phyloP scores from a whole-genome alignment of 2,329 filamentous ascomycete species.

The Westerdykella ornata region DNA sequence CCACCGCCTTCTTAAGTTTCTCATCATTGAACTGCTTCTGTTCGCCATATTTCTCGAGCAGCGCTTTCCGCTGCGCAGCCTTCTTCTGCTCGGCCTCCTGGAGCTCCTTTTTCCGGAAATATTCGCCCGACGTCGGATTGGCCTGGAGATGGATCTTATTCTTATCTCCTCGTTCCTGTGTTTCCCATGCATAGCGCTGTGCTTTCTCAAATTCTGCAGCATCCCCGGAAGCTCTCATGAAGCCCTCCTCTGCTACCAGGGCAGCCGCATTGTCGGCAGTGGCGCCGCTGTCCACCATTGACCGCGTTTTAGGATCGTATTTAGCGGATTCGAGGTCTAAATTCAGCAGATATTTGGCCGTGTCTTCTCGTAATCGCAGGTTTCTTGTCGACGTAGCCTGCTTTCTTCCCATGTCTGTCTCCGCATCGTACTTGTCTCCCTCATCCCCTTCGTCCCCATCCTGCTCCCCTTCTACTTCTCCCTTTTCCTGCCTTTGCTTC shows the following conservation, averaged over 20 bases:
- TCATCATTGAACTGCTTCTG: constrained; percentile 57
- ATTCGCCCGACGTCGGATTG: constrained; percentile 89
- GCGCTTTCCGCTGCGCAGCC: constrained; percentile 59
- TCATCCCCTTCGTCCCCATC: constrained; percentile 46
- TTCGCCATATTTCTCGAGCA: constrained; percentile 77
- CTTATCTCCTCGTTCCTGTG: constrained; percentile 73
- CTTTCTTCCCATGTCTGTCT: constrained; percentile 92
- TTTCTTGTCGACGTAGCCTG: constrained; percentile 88
- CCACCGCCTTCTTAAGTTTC: constrained; percentile 55
- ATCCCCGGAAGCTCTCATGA: constrained; percentile 80
- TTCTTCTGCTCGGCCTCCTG: constrained; percentile 66
- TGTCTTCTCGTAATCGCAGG: constrained; percentile 88
- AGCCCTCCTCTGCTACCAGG: constrained; percentile 87
- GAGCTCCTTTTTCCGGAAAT: constrained; percentile 70
- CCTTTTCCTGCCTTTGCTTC: constrained; percentile 37
- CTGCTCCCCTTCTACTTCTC: constrained; percentile 40
- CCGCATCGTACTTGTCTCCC: constrained; percentile 72
- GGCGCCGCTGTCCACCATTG: constrained; percentile 79
- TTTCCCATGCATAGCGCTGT: constrained; percentile 89
- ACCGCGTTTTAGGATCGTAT: constrained; percentile 93
- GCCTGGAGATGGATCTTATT: constrained; percentile 86
- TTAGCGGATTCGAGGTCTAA: constrained; percentile 93
- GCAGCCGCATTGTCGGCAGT: constrained; percentile 72
- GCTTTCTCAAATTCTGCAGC: constrained; percentile 88
- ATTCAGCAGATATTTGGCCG: constrained; percentile 91